Conservation (phyloP, 2,329 filamentous ascomycete species). For the Colletotrichum zoysiae region DNA sequence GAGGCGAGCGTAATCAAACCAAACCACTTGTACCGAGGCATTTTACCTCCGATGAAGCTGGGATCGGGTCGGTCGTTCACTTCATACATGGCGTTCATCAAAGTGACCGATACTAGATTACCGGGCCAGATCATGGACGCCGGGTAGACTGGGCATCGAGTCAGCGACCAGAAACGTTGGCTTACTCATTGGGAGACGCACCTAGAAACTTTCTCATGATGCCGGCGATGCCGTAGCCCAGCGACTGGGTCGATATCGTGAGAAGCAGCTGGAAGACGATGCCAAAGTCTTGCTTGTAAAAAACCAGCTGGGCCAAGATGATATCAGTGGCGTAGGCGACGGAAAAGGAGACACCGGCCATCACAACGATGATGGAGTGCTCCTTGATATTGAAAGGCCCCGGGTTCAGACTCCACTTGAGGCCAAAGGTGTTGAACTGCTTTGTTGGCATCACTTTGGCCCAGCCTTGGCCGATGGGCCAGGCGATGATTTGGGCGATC, state of each 20-base stretch:
- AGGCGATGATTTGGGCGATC: conserved; percentile 74
- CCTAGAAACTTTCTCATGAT: conserved; percentile 75
- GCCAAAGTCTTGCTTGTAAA: conserved; percentile 79
- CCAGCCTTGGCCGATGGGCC: conserved; percentile 73
- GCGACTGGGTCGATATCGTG: conserved; percentile 75
- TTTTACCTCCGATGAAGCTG: conserved; percentile 70
- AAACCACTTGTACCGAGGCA: conserved; percentile 77
- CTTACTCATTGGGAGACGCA: conserved; percentile 48
- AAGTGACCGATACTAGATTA: conserved; percentile 73
- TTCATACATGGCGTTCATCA: conserved; percentile 82
- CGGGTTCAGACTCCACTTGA: conserved; percentile 71
- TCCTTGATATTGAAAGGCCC: conserved; percentile 80
- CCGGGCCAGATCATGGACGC: conserved; percentile 82
- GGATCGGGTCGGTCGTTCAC: conserved; percentile 62
- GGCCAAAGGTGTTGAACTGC: conserved; percentile 65
- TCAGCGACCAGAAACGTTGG: conserved; percentile 5
- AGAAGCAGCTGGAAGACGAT: conserved; percentile 75
- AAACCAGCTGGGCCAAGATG: conserved; percentile 76
- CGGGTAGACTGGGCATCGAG: conserved; percentile 62
- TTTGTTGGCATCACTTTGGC: conserved; percentile 65
- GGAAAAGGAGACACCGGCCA: conserved; percentile 78
- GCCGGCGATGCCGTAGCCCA: conserved; percentile 78
- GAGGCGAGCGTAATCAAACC: conserved; percentile 66
- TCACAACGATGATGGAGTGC: conserved; percentile 76
- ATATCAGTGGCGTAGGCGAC: conserved; percentile 81